Percentiles rank a stretch among this genome's conserved stretches.
Conservation (phyloP, 148 eudicot species). For the Talinum fruticosum region DNA sequence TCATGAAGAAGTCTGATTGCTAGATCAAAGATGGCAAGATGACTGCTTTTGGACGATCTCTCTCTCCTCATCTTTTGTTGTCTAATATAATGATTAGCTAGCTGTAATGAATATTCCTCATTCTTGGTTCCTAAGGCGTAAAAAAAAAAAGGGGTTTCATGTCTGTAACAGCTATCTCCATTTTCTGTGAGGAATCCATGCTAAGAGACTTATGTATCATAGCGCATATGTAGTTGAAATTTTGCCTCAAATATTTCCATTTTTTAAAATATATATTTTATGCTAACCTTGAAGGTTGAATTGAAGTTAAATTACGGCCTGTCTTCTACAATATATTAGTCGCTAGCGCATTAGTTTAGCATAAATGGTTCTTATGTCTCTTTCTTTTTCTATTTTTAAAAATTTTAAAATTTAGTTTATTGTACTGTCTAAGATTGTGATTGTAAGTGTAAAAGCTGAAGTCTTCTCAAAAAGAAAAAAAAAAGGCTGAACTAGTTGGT, state of each 20-base stretch:
- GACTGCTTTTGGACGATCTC: constrained; percentile 8
- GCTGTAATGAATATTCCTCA: constrained; percentile 12
- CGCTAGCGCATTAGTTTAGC: no score
- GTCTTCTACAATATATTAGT: no score
- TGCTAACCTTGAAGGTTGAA: neutral
- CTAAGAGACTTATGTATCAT: constrained; percentile 16
- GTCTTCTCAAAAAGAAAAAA: no score
- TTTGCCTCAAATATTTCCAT: constrained; percentile 1
- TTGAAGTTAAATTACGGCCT: neutral
- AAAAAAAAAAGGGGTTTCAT: neutral
- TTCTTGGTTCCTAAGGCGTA: constrained; percentile 3
- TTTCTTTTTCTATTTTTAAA: no score
- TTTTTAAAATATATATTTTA: neutral
- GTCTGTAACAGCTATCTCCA: neutral
- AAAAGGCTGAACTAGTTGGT: no score
- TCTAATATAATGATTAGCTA: constrained; percentile 11
- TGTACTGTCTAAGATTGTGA: no score
- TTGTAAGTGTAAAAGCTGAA: no score
- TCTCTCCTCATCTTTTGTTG: constrained; percentile 11
- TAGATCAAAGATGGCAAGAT: constrained; percentile 4
- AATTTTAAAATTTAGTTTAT: no score
- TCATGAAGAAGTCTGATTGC: neutral
- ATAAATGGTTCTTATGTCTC: no score
- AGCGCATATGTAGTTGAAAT: constrained; percentile 12
- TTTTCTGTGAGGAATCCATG: constrained; percentile 12